Conservation (phyloP, 2,329 filamentous ascomycete species). For the Cladosporium sp. region DNA sequence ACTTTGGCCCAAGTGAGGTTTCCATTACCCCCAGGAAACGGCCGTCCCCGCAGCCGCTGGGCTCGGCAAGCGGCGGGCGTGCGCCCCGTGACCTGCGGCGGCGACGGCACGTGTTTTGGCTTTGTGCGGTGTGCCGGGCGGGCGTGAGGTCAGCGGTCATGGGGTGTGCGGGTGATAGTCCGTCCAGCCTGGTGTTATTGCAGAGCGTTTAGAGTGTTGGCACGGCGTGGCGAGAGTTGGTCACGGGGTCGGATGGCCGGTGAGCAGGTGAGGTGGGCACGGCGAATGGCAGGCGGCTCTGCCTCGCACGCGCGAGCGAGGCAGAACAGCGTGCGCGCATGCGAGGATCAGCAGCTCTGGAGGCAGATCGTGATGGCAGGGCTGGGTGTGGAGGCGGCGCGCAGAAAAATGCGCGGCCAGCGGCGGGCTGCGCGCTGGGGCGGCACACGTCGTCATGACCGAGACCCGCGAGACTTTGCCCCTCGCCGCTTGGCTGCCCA, state of each 20-base stretch:
- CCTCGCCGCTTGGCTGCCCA: neutral
- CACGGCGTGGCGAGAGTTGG: too few species aligned
- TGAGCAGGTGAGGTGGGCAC: neutral
- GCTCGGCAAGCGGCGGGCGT: slow-evolving; percentile 3
- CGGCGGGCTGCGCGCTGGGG: neutral
- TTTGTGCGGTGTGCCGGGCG: too few species aligned
- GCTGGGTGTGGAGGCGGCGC: neutral
- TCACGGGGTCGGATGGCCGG: neutral
- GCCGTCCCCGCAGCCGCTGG: neutral
- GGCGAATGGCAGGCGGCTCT: neutral
- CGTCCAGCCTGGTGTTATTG: too few species aligned
- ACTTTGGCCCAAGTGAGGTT: neutral
- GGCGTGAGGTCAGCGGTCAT: too few species aligned
- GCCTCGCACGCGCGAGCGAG: too few species aligned
- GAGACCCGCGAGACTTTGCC: slow-evolving; percentile 1
- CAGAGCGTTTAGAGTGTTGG: too few species aligned
- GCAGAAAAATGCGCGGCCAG: neutral
- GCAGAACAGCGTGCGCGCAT: too few species aligned
- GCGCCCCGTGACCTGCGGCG: neutral
- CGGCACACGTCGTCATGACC: neutral
- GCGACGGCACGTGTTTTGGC: too few species aligned
- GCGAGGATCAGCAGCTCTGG: too few species aligned
- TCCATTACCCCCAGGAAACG: slow-evolving; percentile 18
- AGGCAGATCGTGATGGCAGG: neutral
- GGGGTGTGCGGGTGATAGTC: too few species aligned